phyloP scores from a whole-genome alignment of 805 yeast species.

The Jamesozyma spencerorum region DNA sequence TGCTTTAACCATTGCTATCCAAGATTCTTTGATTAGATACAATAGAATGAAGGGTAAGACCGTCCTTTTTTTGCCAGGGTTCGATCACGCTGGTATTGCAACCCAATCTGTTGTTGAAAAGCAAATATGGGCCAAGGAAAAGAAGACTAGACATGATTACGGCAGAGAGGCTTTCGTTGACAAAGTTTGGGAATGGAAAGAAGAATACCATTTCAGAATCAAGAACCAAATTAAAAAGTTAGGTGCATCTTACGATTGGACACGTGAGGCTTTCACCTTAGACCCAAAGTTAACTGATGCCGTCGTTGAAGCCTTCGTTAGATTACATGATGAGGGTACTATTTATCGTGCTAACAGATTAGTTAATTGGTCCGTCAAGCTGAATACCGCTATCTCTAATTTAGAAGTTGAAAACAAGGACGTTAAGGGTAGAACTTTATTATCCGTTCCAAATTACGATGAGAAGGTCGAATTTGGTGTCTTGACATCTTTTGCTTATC shows the following conservation, averaged over 20 bases:
- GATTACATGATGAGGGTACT: constrained; percentile 87
- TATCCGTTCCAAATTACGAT: constrained; percentile 85
- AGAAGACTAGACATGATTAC: constrained; percentile 86
- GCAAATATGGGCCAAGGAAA: constrained; percentile 79
- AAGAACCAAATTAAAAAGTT: constrained; percentile 73
- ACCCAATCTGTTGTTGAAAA: constrained; percentile 98
- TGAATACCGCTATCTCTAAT: constrained; percentile 92
- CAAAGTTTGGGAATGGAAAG: constrained; percentile 98
- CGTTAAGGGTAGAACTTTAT: constrained; percentile 66
- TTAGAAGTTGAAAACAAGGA: constrained; percentile 93
- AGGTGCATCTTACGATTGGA: constrained; percentile 98
- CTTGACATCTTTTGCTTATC: constrained; percentile 89
- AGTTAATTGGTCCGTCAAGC: constrained; percentile 92
- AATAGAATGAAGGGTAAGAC: constrained; percentile 97
- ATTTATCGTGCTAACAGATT: constrained; percentile 89
- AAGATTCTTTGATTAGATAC: constrained; percentile 86
- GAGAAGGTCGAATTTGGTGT: constrained; percentile 93
- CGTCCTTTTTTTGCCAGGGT: constrained; percentile 86
- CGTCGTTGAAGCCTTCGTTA: constrained; percentile 85
- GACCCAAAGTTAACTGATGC: constrained; percentile 69
- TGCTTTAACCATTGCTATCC: constrained; percentile 90
- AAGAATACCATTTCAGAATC: constrained; percentile 79
- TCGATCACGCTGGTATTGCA: constrained; percentile 98
- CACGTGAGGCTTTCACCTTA: constrained; percentile 87
- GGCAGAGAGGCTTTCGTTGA: constrained; percentile 86